Conservation (phyloP, 257 asterid species). For the Cordia subcordata region DNA sequence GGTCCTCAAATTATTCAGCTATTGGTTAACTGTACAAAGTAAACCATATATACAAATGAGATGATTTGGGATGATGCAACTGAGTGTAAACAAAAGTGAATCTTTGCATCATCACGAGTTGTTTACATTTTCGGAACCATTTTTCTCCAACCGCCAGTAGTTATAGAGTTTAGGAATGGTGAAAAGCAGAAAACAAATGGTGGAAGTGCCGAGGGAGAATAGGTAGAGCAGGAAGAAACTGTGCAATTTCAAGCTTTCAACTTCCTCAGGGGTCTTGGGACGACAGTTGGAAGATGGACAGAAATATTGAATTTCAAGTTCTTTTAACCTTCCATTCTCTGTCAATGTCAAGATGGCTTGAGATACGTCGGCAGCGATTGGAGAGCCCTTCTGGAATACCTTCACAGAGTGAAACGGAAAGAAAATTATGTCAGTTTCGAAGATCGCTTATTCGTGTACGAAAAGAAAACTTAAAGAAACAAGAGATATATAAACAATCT, state of each 20-base stretch:
- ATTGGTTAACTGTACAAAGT: too few species aligned
- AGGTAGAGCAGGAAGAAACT: conserved; percentile 37
- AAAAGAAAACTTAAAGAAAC: too few species aligned
- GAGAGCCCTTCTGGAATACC: conserved; percentile 37
- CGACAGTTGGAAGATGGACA: conserved; percentile 16
- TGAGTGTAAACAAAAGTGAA: too few species aligned
- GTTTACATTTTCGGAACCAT: too few species aligned
- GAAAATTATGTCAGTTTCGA: too few species aligned
- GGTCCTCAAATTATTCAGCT: too few species aligned
- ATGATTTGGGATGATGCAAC: too few species aligned
- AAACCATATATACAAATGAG: too few species aligned
- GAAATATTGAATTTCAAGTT: conserved; percentile 14
- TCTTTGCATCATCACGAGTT: too few species aligned
- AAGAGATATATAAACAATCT: too few species aligned
- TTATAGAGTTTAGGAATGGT: not conserved
- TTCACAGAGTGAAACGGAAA: not conserved
- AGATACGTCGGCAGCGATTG: conserved; percentile 30
- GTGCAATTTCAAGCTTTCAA: conserved; percentile 19
- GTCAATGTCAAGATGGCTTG: conserved; percentile 27
- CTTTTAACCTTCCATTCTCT: conserved; percentile 19
- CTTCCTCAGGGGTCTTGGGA: conserved; percentile 1
- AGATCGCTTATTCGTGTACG: too few species aligned
- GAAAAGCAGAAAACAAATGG: conserved; percentile 23
- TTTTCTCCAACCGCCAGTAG: too few species aligned
- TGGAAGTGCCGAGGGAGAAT: conserved; percentile 21